Evolutionary conservation across 83 land plant genomes (phyloP), one percentile per base, ranked within the genome.

Genomic region (Picea abies): DNA sequence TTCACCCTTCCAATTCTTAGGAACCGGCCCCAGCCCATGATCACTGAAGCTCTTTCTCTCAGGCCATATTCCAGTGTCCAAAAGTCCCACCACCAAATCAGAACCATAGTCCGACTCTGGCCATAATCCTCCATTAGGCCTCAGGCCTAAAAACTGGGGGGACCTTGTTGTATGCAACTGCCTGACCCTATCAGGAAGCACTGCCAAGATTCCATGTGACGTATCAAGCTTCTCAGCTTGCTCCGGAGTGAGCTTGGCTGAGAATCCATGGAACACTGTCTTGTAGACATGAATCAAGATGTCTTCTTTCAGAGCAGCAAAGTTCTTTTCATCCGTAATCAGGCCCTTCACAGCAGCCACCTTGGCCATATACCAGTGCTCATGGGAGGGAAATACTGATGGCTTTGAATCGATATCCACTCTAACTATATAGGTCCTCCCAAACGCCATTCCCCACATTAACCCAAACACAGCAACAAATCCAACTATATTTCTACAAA

Each of bases 51-150:
- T 85, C 26, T 89, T 83, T 11, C 94, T 79, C 88, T 92, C 96
- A 12, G 96, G 96, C 94, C 94, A 93, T 72, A 93, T 81, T 7
- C 96, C 96, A 75, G 96, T 92, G 83, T 93, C 96, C 66, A 93
- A 85, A 41, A 93, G 79, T 10, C 96, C 96, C 35, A 93, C 67
- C 19, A 94, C 90, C 63, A 92, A 90, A 37, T 94, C 94, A 79
- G 94, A 88, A 56, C 96, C 96, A 83, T 94, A 94, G 82, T 94
- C 91, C 69, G 96, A 90, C 2, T 88, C 85, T 47, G 93, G 87
- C 94, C 94, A 90, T 20, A 92, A 87, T 6, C 94, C 92, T 5
- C 49, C 87, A 47, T 47, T 88, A 86, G 82, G 89, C 15, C 91
- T 79, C 26, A 94, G 87, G 32, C 94, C 94, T 44, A 94, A 82